Evolutionary conservation across 257 asterid species (phyloP).

Genomic region (Solanum pinnatisectum): DNA sequence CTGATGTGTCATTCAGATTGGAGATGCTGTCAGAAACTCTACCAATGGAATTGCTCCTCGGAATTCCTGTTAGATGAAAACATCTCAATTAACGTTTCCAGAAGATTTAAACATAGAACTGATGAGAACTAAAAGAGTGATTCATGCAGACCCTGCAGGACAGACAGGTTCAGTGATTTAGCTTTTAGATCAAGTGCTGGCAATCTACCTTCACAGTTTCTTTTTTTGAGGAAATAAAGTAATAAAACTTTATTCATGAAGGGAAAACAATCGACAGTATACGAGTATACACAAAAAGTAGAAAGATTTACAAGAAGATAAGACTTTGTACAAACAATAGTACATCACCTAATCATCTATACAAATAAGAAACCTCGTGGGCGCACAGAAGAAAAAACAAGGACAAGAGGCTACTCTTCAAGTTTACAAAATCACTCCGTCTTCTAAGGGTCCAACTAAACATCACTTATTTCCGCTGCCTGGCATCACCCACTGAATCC

Average conservation of each 20-base stretch:
- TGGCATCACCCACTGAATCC: neutral
- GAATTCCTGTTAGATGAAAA: constrained; percentile 47
- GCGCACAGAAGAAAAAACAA: neutral
- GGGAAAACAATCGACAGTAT: neutral
- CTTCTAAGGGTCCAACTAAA: neutral
- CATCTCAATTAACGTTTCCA: constrained; percentile 11
- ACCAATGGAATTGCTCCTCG: constrained; percentile 73
- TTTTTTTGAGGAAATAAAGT: neutral
- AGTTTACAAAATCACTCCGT: neutral
- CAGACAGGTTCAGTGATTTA: neutral
- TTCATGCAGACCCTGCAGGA: constrained; percentile 6
- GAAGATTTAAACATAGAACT: neutral
- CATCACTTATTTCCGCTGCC: neutral
- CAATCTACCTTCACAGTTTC: neutral
- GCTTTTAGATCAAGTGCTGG: neutral
- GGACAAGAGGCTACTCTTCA: neutral
- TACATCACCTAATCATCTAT: neutral
- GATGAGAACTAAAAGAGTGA: neutral
- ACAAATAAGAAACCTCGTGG: neutral
- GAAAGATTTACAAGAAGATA: neutral
- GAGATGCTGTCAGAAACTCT: constrained; percentile 61
- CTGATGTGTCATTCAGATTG: constrained; percentile 43
- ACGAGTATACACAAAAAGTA: neutral
- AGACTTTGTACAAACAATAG: neutral
- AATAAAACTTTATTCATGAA: neutral